Evolutionary conservation across 129 eudicot species (phyloP).

Genomic region (Flaveria linearis): DNA sequence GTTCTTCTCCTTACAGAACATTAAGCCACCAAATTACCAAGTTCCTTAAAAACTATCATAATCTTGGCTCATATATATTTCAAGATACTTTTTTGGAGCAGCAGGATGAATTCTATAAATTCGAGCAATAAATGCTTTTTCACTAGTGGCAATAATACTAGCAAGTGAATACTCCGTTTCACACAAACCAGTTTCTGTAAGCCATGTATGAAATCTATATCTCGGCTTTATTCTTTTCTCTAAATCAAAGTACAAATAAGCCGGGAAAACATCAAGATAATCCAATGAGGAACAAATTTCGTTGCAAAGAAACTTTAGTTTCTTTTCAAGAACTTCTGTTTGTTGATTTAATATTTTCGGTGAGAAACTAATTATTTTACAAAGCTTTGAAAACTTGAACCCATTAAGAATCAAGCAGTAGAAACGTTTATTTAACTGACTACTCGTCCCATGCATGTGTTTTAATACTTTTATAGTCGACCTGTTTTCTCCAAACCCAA

Average conservation of each 20-base stretch:
- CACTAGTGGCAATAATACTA: conserved; percentile 65
- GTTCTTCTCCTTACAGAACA: conserved; percentile 19
- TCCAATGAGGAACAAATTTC: conserved; percentile 55
- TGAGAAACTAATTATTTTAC: conserved; percentile 48
- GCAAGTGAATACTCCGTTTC: conserved; percentile 47
- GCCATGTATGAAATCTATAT: conserved; percentile 68
- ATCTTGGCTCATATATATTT: conserved; percentile 36
- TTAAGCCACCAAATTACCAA: background rate
- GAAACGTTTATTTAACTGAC: conserved; percentile 52
- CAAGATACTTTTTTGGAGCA: conserved; percentile 65
- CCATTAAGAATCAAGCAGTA: conserved; percentile 56
- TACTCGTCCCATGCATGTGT: conserved; percentile 43
- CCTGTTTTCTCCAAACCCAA: conserved; percentile 70
- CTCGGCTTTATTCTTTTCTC: conserved; percentile 77
- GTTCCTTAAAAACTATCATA: conserved; percentile 19
- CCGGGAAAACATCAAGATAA: conserved; percentile 57
- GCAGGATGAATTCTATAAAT: conserved; percentile 57
- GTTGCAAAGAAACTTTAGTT: conserved; percentile 48
- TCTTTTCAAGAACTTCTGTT: conserved; percentile 37
- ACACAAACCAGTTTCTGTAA: conserved; percentile 54
- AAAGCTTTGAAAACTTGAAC: conserved; percentile 57
- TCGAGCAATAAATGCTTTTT: conserved; percentile 51
- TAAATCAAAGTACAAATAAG: conserved; percentile 59
- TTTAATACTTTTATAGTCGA: conserved; percentile 42
- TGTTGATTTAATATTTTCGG: conserved; percentile 70